A percentile compares a stretch with the other conserved stretches of the same genome.
Evolutionary conservation across 208 protist genomes (phyloP).

Genomic region (Leishmania major): DNA sequence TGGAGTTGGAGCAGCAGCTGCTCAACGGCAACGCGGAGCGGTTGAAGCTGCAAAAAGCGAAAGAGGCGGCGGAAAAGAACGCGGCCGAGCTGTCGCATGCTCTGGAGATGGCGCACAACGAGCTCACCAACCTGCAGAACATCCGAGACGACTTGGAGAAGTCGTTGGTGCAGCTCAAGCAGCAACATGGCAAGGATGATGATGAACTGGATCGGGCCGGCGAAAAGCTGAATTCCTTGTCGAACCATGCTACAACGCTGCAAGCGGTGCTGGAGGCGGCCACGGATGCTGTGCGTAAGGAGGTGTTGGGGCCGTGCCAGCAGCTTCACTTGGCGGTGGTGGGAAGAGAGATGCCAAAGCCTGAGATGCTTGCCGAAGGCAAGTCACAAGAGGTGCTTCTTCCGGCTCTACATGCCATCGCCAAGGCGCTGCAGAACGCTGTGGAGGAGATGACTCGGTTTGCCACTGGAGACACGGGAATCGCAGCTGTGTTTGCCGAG

Average conservation of each 20-base stretch:
- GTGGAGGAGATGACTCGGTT: not conserved
- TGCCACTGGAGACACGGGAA: not conserved
- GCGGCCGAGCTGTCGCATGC: constrained; percentile 1
- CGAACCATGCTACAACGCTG: not conserved
- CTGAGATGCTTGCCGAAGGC: not conserved
- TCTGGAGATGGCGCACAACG: not conserved
- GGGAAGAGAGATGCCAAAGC: not conserved
- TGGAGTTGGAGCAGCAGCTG: constrained; percentile 30
- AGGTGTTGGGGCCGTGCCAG: not conserved
- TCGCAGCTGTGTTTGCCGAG: constrained; percentile 4
- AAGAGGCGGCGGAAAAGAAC: not conserved
- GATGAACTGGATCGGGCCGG: not conserved
- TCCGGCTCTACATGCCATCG: not conserved
- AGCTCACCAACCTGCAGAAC: constrained; percentile 5
- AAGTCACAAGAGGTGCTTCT: not conserved
- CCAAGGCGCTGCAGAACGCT: not conserved
- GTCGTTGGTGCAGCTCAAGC: constrained; percentile 8
- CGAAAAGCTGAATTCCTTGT: not conserved
- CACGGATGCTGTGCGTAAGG: not conserved
- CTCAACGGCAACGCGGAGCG: not conserved
- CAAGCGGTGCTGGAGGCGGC: constrained; percentile 8
- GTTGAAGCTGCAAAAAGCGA: constrained; percentile 9
- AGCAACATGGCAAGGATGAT: constrained; percentile 8
- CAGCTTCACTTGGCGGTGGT: constrained; percentile 14
- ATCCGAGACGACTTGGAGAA: constrained; percentile 7